These are phyloP conservation scores for Vararia minispora DNA, from an alignment of 768 basidiomycete genomes.

Conservation along the genomic window DNA sequence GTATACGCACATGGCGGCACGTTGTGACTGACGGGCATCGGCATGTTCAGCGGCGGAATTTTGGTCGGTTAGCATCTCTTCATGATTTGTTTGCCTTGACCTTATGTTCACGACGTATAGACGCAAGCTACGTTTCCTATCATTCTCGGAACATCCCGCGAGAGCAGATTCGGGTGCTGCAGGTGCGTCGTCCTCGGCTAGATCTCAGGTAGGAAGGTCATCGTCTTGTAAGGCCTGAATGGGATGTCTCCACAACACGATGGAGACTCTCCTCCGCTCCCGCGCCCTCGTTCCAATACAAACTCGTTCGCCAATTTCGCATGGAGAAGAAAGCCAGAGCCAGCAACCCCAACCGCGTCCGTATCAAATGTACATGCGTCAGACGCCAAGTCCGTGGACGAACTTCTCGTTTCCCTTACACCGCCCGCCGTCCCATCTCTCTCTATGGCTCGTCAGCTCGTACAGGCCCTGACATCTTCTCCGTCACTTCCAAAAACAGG, in stretches of 20 bases:
- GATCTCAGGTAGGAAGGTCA: not conserved
- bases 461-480: constrained; percentile 33
- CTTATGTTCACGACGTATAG: too few species aligned
- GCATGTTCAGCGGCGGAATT: too few species aligned
- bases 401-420: constrained; percentile 31
- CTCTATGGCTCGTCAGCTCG: constrained; percentile 49
- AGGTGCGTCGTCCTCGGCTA: too few species aligned
- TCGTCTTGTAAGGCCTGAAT: constrained; percentile 5
- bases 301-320: constrained; percentile 28
- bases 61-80: too few species aligned
- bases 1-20: too few species aligned
- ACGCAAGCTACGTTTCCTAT: too few species aligned
- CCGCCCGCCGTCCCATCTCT: constrained; percentile 57
- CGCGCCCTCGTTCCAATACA: constrained; percentile 32
- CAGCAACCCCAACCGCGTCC: too few species aligned
- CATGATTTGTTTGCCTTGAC: too few species aligned
- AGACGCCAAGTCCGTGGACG: constrained; percentile 28
- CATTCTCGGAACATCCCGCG: too few species aligned
- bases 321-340: constrained; percentile 26
- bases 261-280: constrained; percentile 17
- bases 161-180: too few species aligned
- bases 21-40: too few species aligned
- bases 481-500: constrained; percentile 40
- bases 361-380: constrained; percentile 3
- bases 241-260: constrained; percentile 20